These are phyloP conservation scores for Aspergillus avenaceus DNA, from an alignment of 495 filamentous ascomycete genomes.

Conservation along the genomic window DNA sequence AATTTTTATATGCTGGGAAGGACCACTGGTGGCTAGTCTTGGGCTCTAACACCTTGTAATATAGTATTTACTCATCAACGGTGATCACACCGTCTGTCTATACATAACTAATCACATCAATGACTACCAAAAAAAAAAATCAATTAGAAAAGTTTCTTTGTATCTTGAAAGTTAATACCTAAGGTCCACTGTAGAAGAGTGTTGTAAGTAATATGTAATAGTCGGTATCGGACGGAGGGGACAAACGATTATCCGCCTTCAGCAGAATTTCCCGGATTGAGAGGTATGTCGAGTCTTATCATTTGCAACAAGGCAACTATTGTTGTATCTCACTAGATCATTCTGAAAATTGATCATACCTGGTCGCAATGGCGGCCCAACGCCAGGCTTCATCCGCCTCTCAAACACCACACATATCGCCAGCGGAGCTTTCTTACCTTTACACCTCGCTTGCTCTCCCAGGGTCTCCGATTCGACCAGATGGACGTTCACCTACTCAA, in stretches of 20 bases:
- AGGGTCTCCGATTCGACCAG: slow-evolving; percentile 80
- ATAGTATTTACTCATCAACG: slow-evolving; percentile 26
- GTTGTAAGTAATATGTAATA: too few species aligned
- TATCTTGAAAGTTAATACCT: too few species aligned
- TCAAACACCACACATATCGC: slow-evolving; percentile 67
- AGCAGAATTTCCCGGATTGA: slow-evolving; percentile 34
- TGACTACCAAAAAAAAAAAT: too few species aligned
- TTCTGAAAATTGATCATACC: background rate
- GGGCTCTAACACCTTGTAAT: slow-evolving; percentile 34
- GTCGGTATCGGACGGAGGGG: slow-evolving; percentile 11
- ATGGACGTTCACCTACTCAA: slow-evolving; percentile 74
- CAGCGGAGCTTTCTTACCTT: slow-evolving; percentile 93
- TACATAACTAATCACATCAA: slow-evolving; percentile 19
- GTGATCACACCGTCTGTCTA: slow-evolving; percentile 15
- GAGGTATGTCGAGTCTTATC: background rate
- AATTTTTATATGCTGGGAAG: too few species aligned
- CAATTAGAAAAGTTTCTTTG: too few species aligned
- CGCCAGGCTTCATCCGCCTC: slow-evolving; percentile 44
- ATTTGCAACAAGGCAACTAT: too few species aligned
- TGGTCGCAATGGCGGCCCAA: slow-evolving; percentile 30
- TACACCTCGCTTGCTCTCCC: slow-evolving; percentile 76
- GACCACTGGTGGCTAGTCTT: slow-evolving; percentile 23
- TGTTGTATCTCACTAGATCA: too few species aligned
- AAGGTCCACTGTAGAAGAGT: too few species aligned
- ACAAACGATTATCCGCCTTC: slow-evolving; percentile 27